A percentile compares a stretch with the other conserved stretches of the same genome.
Conservation (phyloP, 768 basidiomycete genomes). For the Termitomyces sp. region DNA sequence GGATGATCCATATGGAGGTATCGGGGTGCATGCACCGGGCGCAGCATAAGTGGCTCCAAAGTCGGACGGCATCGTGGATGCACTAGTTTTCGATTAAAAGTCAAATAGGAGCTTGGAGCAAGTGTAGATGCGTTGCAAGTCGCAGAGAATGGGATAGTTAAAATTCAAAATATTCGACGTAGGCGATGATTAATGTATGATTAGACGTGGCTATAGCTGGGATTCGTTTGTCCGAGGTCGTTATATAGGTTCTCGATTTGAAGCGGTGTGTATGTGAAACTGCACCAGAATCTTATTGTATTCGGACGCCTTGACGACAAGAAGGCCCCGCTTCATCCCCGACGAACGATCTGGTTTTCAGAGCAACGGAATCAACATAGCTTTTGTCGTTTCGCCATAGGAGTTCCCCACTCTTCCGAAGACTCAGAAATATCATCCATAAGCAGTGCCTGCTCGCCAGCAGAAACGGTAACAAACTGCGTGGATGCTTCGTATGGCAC, state of each 20-base stretch:
- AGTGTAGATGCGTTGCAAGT: neutral
- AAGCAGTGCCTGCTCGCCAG: neutral
- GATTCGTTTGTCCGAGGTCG: conserved; percentile 3
- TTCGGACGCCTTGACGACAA: neutral
- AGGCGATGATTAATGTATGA: neutral
- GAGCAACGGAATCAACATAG: neutral
- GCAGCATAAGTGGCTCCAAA: conserved; percentile 3
- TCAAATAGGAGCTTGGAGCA: neutral
- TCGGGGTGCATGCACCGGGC: neutral
- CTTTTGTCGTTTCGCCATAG: neutral
- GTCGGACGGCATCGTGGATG: conserved; percentile 1
- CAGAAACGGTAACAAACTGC: neutral
- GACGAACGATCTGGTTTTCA: neutral
- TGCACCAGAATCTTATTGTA: conserved; percentile 7
- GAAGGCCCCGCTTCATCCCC: neutral
- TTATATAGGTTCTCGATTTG: neutral
- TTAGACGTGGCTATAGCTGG: neutral
- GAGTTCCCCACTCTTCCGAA: neutral
- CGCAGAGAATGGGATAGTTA: neutral
- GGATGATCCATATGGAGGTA: neutral
- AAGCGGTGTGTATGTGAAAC: conserved; percentile 1
- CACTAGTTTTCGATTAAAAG: neutral
- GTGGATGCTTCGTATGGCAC: neutral
- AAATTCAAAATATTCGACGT: neutral
- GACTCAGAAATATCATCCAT: neutral